phyloP scores from a whole-genome alignment of 169 alveolate species.

The Plasmodium inui region DNA sequence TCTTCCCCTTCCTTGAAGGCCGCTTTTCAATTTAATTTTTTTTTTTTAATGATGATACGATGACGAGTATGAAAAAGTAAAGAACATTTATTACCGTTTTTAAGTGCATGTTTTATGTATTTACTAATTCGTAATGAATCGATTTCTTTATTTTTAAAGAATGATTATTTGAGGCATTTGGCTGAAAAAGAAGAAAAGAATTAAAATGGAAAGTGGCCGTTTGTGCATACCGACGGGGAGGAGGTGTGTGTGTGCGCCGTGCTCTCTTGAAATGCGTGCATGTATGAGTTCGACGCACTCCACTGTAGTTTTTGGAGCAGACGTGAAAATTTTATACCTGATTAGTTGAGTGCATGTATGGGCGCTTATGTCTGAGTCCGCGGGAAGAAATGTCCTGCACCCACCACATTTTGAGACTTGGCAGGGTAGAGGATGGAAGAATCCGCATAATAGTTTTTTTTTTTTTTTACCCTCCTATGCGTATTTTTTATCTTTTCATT shows the following conservation, averaged over 20 bases:
- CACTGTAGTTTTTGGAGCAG: not conserved
- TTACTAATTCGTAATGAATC: slow-evolving; percentile 56
- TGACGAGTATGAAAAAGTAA: slow-evolving; percentile 77
- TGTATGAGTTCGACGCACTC: not conserved
- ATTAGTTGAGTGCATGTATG: not conserved
- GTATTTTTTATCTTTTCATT: not conserved
- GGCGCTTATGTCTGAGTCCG: too few species aligned
- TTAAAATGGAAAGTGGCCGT: not conserved
- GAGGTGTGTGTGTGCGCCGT: not conserved
- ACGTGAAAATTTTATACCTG: not conserved
- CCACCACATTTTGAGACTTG: not conserved
- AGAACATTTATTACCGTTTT: slow-evolving; percentile 46
- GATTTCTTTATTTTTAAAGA: slow-evolving; percentile 70
- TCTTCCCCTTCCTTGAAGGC: not conserved
- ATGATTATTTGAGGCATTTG: slow-evolving; percentile 88
- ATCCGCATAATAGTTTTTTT: not conserved
- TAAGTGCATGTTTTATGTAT: slow-evolving; percentile 81
- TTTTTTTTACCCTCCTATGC: not conserved
- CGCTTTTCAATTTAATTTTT: slow-evolving; percentile 15
- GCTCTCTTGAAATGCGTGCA: not conserved
- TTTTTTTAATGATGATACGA: slow-evolving; percentile 73
- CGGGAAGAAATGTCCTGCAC: not conserved
- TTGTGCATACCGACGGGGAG: not conserved
- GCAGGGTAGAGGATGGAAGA: not conserved
- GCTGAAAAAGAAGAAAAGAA: slow-evolving; percentile 78